Percentiles rank a stretch among this genome's conserved stretches.
phyloP scores from a whole-genome alignment of 2,329 filamentous ascomycete genomes.

The Epichloe elymi region DNA sequence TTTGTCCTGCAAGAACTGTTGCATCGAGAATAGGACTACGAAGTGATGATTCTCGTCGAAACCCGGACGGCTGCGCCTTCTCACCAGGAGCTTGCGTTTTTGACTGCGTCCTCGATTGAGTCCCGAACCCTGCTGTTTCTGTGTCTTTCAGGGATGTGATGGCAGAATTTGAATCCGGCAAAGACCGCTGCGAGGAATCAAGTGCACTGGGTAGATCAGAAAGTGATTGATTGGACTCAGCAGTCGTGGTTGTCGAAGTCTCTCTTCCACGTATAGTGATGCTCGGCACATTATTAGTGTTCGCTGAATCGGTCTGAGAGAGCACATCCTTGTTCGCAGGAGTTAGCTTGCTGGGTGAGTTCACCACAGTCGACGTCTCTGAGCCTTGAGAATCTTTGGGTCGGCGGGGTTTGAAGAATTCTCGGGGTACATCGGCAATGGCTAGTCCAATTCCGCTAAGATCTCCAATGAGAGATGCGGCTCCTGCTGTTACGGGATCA shows the following conservation, averaged over 20 bases:
- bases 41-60: constrained; percentile 10
- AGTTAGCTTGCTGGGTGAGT: constrained; percentile 4
- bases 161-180: neutral
- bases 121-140: neutral
- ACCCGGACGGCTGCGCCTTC: constrained; percentile 8
- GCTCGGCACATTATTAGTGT: constrained; percentile 1
- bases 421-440: constrained; percentile 57
- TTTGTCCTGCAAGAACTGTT: constrained; percentile 51
- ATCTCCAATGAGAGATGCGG: constrained; percentile 71
- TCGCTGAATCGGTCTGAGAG: constrained; percentile 4
- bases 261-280: neutral
- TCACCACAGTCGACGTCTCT: constrained; percentile 1
- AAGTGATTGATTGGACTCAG: neutral
- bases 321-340: constrained; percentile 2
- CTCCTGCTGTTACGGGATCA: constrained; percentile 67
- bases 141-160: neutral
- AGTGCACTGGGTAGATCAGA: neutral
- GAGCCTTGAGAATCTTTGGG: constrained; percentile 8
- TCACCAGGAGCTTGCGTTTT: constrained; percentile 2
- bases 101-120: neutral
- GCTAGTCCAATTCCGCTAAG: constrained; percentile 70
- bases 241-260: neutral
- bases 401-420: constrained; percentile 34
- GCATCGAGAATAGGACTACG: constrained; percentile 33
- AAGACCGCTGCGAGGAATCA: neutral